Evolutionary conservation across 176 grass and related monocot genomes (phyloP), one percentile per base, ranked within the genome.

Genomic region (Aegilops longissima): DNA sequence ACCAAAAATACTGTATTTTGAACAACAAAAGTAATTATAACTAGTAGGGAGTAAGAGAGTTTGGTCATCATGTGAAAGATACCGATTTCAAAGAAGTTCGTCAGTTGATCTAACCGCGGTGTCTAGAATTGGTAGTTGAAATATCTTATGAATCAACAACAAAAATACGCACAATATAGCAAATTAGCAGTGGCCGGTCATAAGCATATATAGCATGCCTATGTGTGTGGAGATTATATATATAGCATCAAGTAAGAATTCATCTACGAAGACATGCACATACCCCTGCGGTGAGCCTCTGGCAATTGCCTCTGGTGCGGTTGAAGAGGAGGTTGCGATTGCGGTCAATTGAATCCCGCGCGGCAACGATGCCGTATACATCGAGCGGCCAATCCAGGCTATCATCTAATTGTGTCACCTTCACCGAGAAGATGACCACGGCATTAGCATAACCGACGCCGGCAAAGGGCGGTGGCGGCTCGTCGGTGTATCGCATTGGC

Each of bases 231-330:
- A 47, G 44, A 47, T 47, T 47, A 47, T 0, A 44, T 47, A 47
- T 0, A 44, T 44, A 44, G 39, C 39, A 73, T 42, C 70, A 73
- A 24, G 21, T 47, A 47, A 47, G 44, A 47, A 47, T 47, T 47
- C 44, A 47, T 47, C 12, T 47, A 47, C 2, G 9, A 44, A 44
- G 17, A 3, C 33, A 66, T 70, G 20, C 8, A 24, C 21, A 74
- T 74, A 74, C 72, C 71, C 24, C n/a, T 47, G 13, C 1, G n/a
- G n/a, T 49, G 23, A 75, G 72, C 23, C 0, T 75, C 72, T 75
- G 72, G 72, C 72, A 75, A 27, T 75, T 75, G 23, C 49, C 72
- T 75, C 72, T 75, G 39, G 40, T 45, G 40, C 72, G 72, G 42
- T 49, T 47, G 72, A 75, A 75, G 44, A 75, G 14, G 24, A 75